phyloP scores from a whole-genome alignment of 352 stramenopile genomes.

The Phytophthora kernoviae region DNA sequence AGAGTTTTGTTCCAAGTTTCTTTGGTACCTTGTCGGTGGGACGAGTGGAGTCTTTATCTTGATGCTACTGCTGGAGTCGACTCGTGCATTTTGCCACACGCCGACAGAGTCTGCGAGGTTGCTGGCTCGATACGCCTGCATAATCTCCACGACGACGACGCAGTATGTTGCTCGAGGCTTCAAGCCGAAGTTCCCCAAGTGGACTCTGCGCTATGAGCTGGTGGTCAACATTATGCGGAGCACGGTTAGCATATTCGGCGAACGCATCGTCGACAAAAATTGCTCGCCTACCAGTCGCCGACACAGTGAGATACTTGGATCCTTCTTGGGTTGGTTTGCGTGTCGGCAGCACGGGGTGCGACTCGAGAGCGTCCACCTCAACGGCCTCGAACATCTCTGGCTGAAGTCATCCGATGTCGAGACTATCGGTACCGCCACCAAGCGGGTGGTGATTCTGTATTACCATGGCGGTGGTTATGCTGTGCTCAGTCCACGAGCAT shows the following conservation, averaged over 20 bases:
- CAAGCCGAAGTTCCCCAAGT: conserved; percentile 43
- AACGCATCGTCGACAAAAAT: conserved; percentile 25
- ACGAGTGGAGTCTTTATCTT: neutral
- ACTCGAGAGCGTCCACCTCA: conserved; percentile 31
- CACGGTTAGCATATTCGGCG: conserved; percentile 27
- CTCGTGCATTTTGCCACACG: conserved; percentile 32
- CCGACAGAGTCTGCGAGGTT: conserved; percentile 26
- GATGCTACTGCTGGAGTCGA: conserved; percentile 14
- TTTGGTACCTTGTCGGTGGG: too few relatives aligned
- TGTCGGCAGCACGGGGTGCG: conserved; percentile 23
- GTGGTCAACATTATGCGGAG: conserved; percentile 30
- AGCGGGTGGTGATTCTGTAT: conserved; percentile 49
- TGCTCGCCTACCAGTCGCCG: conserved; percentile 31
- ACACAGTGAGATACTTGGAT: conserved; percentile 31
- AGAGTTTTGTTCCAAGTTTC: too few relatives aligned
- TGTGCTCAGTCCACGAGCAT: conserved; percentile 45
- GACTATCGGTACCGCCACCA: conserved; percentile 2
- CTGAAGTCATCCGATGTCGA: conserved; percentile 19
- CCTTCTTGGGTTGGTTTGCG: conserved; percentile 26
- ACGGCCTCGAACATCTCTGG: conserved; percentile 62
- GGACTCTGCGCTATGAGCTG: conserved; percentile 52
- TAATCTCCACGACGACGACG: conserved; percentile 12
- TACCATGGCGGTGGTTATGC: conserved; percentile 60
- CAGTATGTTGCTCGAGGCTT: conserved; percentile 35
- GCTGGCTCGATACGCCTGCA: conserved; percentile 20